A percentile compares a stretch with the other conserved stretches of the same genome.
Conservation (phyloP, 352 stramenopile genomes). For the Phytophthora hibernalis region DNA sequence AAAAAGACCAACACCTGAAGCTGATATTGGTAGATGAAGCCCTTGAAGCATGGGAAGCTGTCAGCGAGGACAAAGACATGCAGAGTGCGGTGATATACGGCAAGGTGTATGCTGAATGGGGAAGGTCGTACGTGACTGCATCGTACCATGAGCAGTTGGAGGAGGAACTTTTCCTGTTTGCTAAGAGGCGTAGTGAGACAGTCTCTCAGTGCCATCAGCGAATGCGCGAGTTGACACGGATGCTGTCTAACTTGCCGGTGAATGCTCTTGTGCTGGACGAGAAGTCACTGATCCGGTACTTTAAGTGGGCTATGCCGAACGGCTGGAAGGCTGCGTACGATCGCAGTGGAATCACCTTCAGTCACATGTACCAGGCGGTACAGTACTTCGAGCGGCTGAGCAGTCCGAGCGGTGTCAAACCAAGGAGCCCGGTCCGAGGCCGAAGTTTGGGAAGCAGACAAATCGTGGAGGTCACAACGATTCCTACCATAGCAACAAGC, state of each 20-base stretch:
- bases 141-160: slow-evolving; percentile 2
- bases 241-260: background rate
- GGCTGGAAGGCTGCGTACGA: slow-evolving; percentile 9
- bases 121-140: background rate
- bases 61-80: background rate
- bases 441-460: background rate
- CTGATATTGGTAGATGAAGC: background rate
- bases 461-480: too few species aligned
- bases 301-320: slow-evolving; percentile 10
- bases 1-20: background rate
- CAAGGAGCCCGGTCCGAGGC: background rate
- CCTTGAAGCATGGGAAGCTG: background rate
- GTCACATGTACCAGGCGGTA: background rate
- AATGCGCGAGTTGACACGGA: background rate
- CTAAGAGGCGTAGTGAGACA: slow-evolving; percentile 8
- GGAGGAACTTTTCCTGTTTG: slow-evolving; percentile 10
- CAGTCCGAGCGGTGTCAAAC: slow-evolving; percentile 5
- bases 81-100: background rate
- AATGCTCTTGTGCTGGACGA: slow-evolving; percentile 1
- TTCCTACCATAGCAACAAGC: background rate
- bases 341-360: background rate
- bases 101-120: background rate
- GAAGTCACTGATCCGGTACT: slow-evolving; percentile 10
- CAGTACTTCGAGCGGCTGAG: slow-evolving; percentile 16
- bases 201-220: slow-evolving; percentile 5